Evolutionary conservation across 441 rosid species (phyloP).

Genomic region (Erysimum pusillum): DNA sequence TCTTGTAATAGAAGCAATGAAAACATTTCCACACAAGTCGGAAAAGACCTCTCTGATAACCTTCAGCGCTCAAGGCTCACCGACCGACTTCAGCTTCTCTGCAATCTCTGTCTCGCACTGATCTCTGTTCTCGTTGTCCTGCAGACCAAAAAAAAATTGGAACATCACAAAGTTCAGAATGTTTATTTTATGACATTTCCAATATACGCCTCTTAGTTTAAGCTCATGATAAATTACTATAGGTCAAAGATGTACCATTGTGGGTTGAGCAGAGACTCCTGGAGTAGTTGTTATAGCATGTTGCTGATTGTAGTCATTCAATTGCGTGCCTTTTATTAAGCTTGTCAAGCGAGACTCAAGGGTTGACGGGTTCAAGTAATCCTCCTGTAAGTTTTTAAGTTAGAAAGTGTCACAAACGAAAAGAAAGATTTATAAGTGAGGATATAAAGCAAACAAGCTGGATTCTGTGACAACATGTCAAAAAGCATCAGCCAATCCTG

Average conservation of each 20-base stretch:
- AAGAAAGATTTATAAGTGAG: slow-evolving; percentile 7
- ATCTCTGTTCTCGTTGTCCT: slow-evolving; percentile 92
- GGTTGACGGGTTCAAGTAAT: slow-evolving; percentile 69
- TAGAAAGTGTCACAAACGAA: slow-evolving; percentile 31
- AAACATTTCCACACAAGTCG: slow-evolving; percentile 2
- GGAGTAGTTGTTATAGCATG: slow-evolving; percentile 79
- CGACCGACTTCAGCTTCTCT: slow-evolving; percentile 57
- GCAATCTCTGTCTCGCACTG: slow-evolving; percentile 90
- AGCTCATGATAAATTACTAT: background rate
- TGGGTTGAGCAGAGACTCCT: slow-evolving; percentile 82
- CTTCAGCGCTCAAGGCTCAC: slow-evolving; percentile 3
- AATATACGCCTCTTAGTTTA: background rate
- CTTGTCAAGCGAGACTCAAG: slow-evolving; percentile 71
- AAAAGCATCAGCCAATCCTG: slow-evolving; percentile 29
- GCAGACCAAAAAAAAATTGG: slow-evolving; percentile 31
- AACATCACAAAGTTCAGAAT: slow-evolving; percentile 6
- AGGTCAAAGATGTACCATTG: slow-evolving; percentile 44
- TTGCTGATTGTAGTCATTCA: slow-evolving; percentile 56
- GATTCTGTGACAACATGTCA: slow-evolving; percentile 14
- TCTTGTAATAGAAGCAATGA: slow-evolving; percentile 29
- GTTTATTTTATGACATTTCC: background rate
- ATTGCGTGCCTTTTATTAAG: slow-evolving; percentile 56
- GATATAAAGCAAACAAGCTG: slow-evolving; percentile 27
- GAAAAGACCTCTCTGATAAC: background rate
- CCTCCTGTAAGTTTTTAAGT: slow-evolving; percentile 61